Percentiles rank a stretch among this genome's conserved stretches.
Conservation (phyloP, 257 asterid genomes). For the Anisodus acutangulus region DNA sequence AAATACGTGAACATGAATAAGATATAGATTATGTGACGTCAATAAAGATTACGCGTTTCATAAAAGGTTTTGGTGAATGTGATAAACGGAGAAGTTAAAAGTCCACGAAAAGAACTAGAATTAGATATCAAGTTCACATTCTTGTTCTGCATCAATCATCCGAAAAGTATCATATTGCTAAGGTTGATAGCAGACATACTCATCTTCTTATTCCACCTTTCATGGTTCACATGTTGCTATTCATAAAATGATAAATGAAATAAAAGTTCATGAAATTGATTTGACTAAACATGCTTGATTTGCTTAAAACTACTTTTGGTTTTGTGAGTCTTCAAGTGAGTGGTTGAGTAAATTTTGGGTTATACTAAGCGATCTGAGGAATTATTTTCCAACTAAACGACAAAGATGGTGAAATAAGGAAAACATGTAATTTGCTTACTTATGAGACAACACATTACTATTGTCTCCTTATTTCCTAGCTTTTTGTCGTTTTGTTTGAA, state of each 20-base stretch:
- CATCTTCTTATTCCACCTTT: background rate
- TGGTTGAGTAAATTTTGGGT: background rate
- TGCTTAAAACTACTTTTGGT: background rate
- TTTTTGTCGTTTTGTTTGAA: too few species aligned
- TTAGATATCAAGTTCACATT: slow-evolving; percentile 61
- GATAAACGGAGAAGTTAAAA: slow-evolving; percentile 63
- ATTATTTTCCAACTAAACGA: too few species aligned
- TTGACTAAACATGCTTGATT: background rate
- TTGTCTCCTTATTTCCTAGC: background rate
- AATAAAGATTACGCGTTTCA: slow-evolving; percentile 64
- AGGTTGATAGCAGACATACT: background rate
- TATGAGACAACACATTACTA: background rate
- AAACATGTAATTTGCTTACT: background rate
- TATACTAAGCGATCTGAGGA: background rate
- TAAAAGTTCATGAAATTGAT: background rate
- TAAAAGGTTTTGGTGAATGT: slow-evolving; percentile 59
- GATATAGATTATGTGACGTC: slow-evolving; percentile 57
- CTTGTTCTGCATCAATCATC: too few species aligned
- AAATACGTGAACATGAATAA: slow-evolving; percentile 65
- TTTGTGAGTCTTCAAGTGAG: background rate
- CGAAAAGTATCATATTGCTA: background rate
- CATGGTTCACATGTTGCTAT: background rate
- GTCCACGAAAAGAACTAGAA: slow-evolving; percentile 64
- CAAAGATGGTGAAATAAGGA: background rate
- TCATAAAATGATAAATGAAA: background rate